Percentiles rank a stretch among this genome's conserved stretches.
phyloP scores from a whole-genome alignment of 2,329 filamentous ascomycete genomes.

The Talaromyces sp. region DNA sequence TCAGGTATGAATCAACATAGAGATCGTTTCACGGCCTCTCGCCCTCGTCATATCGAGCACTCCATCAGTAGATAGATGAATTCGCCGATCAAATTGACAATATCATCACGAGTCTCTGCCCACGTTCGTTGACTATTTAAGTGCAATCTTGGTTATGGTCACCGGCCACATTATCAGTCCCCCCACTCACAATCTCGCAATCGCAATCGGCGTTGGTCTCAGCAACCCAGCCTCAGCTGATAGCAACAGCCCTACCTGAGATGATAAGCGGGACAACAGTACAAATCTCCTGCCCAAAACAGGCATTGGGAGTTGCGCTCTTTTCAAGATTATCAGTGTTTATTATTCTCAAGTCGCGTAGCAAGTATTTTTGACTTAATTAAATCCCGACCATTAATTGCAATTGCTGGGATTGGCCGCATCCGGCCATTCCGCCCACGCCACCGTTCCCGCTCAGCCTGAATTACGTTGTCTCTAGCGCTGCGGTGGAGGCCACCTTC shows the following conservation, averaged over 20 bases:
- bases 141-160: not conserved
- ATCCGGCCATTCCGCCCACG: constrained; percentile 24
- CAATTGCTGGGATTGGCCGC: constrained; percentile 11
- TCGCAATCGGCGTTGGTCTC: not conserved
- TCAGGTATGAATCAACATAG: not conserved
- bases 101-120: not conserved
- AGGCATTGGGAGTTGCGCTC: not conserved
- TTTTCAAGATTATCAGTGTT: not conserved
- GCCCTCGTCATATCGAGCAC: not conserved
- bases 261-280: not conserved
- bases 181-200: not conserved
- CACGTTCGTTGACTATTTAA: not conserved
- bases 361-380: not conserved
- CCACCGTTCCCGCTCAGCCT: constrained; percentile 23
- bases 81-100: not conserved
- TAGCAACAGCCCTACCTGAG: not conserved
- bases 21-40: not conserved
- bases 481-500: constrained; percentile 15
- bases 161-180: not conserved
- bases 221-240: constrained; percentile 4
- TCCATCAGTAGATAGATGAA: not conserved
- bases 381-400: not conserved
- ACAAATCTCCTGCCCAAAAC: not conserved
- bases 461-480: constrained; percentile 16
- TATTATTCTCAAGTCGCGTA: not conserved